Base-by-base conservation (phyloP, 345 rosid genomes). In the Brassica rapa region DNA sequence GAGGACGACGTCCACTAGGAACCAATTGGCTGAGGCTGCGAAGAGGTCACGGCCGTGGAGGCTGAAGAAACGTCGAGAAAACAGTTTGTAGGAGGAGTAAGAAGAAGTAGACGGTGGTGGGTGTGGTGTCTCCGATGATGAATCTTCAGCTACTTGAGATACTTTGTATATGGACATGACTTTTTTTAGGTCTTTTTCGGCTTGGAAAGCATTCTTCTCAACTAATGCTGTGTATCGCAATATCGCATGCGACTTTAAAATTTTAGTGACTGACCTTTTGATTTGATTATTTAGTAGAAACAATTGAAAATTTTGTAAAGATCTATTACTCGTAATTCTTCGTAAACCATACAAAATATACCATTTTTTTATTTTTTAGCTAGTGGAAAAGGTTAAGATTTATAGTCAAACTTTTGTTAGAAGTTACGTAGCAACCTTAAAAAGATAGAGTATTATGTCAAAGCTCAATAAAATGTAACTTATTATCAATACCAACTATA, bases 211-310 rank as follows among this genome's bases (percentile, higher is more conserved):
- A 77, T 92, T 83, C 57, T 81, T 85, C 76, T 89, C 93, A 39
- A 92, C 95, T 2, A 92, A 70, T 39, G 95, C 95, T 49, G 95
- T 92, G 74, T 86, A 90, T 70, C 97, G 21, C 21, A 19, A 19
- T 19, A 19, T 19, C 89, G 80, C 69, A 71, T 24, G 68, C 68
- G 71, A 21, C 23, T 64, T 24, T 11, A 8, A 4, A 63, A 14
- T 0, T 32, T 32, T 23, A 23, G 24, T 37, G 10, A 1, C 30
- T 29, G 5, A 46, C 4, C 8, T 41, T 2, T 10, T 41, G 49
- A 41, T 41, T 10, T 41, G 49, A 24, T 27, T 29, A 14, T 30
- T 29, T 29, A 62, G 66, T 29, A 30, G 41, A 62, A 62, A 5
- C 2, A 6, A 24, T 4, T 29, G 15, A 9, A 57, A 21, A 8